Evolutionary conservation across 208 protist species (phyloP).

Genomic region (Trypanosoma avium): DNA sequence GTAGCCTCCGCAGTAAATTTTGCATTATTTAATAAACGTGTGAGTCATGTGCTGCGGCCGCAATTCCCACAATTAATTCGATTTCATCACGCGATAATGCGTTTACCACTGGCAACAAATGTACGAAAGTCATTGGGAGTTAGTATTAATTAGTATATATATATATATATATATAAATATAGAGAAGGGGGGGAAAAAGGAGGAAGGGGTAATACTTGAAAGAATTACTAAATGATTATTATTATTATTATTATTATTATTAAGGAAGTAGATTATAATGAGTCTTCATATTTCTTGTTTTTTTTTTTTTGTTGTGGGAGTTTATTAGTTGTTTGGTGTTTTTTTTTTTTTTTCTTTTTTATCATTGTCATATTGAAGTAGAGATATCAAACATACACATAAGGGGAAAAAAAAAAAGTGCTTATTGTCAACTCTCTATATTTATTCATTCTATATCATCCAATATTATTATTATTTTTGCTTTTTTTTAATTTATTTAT

Average conservation of each 20-base stretch:
- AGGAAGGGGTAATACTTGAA: neutral
- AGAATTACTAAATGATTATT: no score
- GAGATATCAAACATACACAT: neutral
- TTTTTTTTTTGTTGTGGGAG: no score
- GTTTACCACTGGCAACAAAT: conserved; percentile 52
- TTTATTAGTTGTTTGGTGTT: no score
- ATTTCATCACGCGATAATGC: conserved; percentile 55
- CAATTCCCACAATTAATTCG: conserved; percentile 28
- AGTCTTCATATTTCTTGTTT: no score
- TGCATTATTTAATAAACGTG: conserved; percentile 21
- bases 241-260: no score
- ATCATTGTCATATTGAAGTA: no score
- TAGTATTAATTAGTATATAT: conserved; percentile 2
- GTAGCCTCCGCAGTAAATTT: conserved; percentile 44
- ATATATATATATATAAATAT: conserved; percentile 22
- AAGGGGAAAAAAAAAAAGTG: neutral
- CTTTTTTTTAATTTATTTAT: no score
- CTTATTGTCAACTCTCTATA: no score
- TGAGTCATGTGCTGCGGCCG: conserved; percentile 29
- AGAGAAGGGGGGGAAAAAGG: neutral
- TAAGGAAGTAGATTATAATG: no score
- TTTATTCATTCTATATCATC: no score
- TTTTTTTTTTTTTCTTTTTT: no score
- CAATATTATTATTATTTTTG: no score
- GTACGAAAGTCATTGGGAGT: conserved; percentile 60